Conservation (phyloP, 2,329 filamentous ascomycete species). For the Aspergillus sergii region DNA sequence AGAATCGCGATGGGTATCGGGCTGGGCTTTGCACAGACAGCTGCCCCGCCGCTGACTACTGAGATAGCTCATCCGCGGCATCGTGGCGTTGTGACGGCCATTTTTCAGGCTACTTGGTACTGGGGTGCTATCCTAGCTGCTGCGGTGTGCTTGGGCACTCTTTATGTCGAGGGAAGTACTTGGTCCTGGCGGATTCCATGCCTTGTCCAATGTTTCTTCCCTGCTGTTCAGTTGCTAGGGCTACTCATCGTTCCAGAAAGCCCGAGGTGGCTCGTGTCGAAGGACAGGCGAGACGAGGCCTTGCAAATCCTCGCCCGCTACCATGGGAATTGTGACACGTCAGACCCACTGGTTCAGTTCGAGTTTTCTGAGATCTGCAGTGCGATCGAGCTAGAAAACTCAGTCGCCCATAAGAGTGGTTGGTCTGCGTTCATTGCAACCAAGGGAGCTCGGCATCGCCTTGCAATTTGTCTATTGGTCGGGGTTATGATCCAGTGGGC, state of each 20-base stretch:
- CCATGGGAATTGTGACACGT: background rate
- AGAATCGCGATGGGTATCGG: background rate
- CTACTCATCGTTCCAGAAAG: background rate
- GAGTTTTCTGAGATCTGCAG: background rate
- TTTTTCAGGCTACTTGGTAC: background rate
- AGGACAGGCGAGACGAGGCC: background rate
- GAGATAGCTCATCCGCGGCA: conserved; percentile 3
- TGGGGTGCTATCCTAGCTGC: background rate
- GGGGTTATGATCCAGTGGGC: background rate
- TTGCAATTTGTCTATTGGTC: background rate
- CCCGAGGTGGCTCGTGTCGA: background rate
- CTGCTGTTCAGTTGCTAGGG: background rate
- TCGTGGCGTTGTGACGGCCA: background rate
- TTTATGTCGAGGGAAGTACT: background rate
- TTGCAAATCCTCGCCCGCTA: background rate
- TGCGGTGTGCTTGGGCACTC: background rate
- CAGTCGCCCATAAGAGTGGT: background rate
- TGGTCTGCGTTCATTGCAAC: background rate
- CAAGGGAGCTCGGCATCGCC: background rate
- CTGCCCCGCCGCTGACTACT: background rate
- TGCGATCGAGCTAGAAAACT: background rate
- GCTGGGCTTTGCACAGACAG: background rate
- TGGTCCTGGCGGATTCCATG: background rate
- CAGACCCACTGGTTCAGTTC: background rate
- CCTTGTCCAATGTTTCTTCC: background rate